Evolutionary conservation across 768 basidiomycete genomes (phyloP).

Genomic region (Boletus insuetus): DNA sequence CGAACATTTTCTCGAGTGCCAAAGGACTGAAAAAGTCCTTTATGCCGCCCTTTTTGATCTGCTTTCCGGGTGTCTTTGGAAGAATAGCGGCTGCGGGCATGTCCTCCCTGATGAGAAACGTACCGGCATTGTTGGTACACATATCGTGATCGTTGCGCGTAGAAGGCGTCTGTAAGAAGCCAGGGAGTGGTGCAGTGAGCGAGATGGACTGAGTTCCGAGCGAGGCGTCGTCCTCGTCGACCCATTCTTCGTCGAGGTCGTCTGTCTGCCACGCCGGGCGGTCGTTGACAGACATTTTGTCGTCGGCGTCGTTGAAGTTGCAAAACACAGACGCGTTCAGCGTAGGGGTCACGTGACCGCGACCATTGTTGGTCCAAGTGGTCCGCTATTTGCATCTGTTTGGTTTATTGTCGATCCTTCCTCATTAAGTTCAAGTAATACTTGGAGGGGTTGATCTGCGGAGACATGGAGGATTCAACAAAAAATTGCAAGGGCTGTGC

Average conservation of each 20-base stretch:
- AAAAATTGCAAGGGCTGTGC: background rate
- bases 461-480: too few relatives aligned
- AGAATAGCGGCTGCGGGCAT: slow-evolving; percentile 52
- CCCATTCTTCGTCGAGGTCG: slow-evolving; percentile 91
- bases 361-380: slow-evolving; percentile 16
- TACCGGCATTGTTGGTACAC: slow-evolving; percentile 48
- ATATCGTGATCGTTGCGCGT: slow-evolving; percentile 32
- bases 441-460: background rate
- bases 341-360: slow-evolving; percentile 28
- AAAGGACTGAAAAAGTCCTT: slow-evolving; percentile 89
- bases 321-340: slow-evolving; percentile 8
- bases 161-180: slow-evolving; percentile 43
- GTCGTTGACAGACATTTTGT: slow-evolving; percentile 12
- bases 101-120: slow-evolving; percentile 75
- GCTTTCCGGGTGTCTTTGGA: slow-evolving; percentile 63
- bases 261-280: slow-evolving; percentile 84
- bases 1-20: slow-evolving; percentile 88
- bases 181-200: slow-evolving; percentile 54
- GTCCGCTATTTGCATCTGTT: slow-evolving; percentile 18
- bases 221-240: slow-evolving; percentile 50
- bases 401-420: slow-evolving; percentile 17
- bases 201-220: slow-evolving; percentile 55
- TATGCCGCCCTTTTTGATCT: slow-evolving; percentile 51
- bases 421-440: background rate
- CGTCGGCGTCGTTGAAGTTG: background rate